Evolutionary conservation across 2,329 filamentous ascomycete species (phyloP), one percentile per base, ranked within the genome.

Genomic region (Byssothecium circinans): DNA sequence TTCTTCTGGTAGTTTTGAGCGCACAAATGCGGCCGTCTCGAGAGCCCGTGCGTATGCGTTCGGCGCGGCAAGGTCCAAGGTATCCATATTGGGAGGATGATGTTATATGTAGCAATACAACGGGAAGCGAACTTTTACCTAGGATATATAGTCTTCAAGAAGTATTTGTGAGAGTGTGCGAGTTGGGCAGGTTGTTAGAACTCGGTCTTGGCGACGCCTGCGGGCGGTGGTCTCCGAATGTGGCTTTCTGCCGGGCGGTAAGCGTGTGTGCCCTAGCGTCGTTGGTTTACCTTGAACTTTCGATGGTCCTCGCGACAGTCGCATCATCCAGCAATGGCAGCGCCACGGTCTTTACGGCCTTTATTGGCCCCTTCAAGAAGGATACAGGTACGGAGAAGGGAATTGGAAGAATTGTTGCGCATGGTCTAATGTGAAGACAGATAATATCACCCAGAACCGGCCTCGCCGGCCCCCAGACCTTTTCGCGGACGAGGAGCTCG

Each of bases 1-100:
- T 14, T 64, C 50, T 33, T 67, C 62, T 14, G 81, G 81, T n/a
- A 85, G 64, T 38, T 70, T 70, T 18, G 71, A 62, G 41, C 72
- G 75, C 18, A 86, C 65, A 56, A 77, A 80, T 14, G 69, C 58
- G 43, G 74, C 74, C 1, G 82, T 79, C 56, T 82, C 79, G 35
- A 62, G 69, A 7, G 76, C 77, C 14, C 70, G 70, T 46, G 70
- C 57, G 59, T 72, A 78, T n/a, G 69, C 64, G 35, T 49, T 68
- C 1, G 64, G 59, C 17, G 61, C 52, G n/a, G 65, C 52, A 34
- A 45, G 41, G 40, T 62, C 61, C 52, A 58, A 57, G 27, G 35
- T 55, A 5, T 56, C 56, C 57, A 59, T 60, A 0, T 41, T 51
- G 49, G 36, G 33, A 23, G 7, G n/a, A n/a, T n/a, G n/a, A n/a